These are phyloP conservation scores for Podospora pseudopauciseta DNA, from an alignment of 495 filamentous ascomycete genomes.

Conservation along the genomic window DNA sequence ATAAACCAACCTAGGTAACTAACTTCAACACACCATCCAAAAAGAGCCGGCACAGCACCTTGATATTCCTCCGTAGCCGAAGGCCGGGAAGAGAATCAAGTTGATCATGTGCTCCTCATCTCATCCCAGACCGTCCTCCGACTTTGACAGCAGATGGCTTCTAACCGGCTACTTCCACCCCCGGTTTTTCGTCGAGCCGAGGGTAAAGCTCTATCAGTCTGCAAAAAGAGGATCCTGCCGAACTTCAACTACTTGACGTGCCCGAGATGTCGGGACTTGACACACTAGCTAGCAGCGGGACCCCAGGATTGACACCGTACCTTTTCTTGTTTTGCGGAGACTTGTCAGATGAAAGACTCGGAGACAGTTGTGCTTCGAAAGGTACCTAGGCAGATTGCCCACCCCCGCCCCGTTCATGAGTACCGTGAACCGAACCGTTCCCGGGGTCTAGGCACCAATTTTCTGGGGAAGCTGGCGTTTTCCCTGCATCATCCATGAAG, in stretches of 20 bases:
- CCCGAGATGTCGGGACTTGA: slow-evolving; percentile 19
- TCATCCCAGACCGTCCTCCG: background rate
- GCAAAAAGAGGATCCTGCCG: background rate
- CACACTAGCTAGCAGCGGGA: background rate
- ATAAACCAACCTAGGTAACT: slow-evolving; percentile 7
- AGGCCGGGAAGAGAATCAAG: background rate
- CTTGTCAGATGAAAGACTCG: background rate
- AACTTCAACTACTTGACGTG: background rate
- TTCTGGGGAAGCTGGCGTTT: background rate
- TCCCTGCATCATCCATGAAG: background rate
- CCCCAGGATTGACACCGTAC: background rate
- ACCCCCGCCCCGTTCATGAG: background rate
- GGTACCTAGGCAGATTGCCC: background rate
- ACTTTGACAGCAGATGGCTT: background rate
- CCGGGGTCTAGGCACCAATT: background rate
- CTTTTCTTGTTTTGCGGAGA: background rate
- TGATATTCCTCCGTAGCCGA: background rate
- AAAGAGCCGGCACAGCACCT: background rate
- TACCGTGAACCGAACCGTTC: background rate
- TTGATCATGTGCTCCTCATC: background rate
- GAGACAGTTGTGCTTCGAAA: background rate
- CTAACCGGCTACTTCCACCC: slow-evolving; percentile 3
- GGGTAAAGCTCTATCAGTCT: slow-evolving; percentile 13
- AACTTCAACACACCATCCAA: background rate
- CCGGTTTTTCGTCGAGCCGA: slow-evolving; percentile 27